Conservation (phyloP, 768 basidiomycete genomes). For the Lactifluus rugatus region DNA sequence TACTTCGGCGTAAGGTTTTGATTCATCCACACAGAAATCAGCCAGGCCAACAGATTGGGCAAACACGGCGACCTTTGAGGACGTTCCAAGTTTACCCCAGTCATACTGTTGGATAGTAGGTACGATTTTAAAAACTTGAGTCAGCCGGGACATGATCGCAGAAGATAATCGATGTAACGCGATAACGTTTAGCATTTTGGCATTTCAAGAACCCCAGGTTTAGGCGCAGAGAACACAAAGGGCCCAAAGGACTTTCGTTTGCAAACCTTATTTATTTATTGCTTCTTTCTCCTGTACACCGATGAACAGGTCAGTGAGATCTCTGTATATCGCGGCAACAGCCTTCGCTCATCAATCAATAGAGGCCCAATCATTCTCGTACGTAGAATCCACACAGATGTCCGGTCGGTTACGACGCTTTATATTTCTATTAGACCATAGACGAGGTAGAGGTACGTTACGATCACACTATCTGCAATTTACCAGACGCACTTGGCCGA, state of each 20-base stretch:
- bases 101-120: constrained; percentile 88
- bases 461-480: not conserved
- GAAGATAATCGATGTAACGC: not conserved
- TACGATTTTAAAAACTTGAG: constrained; percentile 62
- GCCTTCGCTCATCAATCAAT: not conserved
- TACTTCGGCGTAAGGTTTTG: constrained; percentile 89
- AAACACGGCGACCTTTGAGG: constrained; percentile 83
- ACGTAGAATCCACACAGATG: not conserved
- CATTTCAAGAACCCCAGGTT: no score
- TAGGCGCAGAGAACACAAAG: not conserved
- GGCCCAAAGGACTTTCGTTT: not conserved
- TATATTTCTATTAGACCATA: constrained; percentile 17
- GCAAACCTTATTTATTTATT: not conserved
- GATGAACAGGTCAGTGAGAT: constrained; percentile 8
- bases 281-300: not conserved
- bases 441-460: constrained; percentile 22
- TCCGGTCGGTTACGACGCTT: not conserved
- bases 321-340: not conserved
- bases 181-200: not conserved
- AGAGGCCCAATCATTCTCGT: constrained; percentile 20
- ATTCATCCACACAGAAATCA: constrained; percentile 58
- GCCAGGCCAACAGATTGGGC: constrained; percentile 51
- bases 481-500: not conserved
- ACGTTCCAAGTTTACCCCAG: constrained; percentile 82
- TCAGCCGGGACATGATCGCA: not conserved